phyloP scores from a whole-genome alignment of 2,329 filamentous ascomycete species.

The Neurospora sp. region DNA sequence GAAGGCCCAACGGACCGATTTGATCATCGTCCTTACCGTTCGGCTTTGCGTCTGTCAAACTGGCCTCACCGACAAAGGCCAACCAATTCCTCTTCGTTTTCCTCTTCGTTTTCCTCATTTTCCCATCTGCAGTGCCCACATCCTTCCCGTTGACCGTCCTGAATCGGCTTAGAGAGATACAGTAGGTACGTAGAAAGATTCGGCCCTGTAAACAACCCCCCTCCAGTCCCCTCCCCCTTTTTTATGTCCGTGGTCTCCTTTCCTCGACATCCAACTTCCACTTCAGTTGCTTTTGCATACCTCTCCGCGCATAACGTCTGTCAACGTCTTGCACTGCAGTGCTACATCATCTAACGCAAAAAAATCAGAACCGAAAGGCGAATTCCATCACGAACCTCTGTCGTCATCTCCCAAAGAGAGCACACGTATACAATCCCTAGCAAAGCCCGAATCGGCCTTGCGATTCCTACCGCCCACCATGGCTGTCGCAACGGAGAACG shows the following conservation, averaged over 20 bases:
- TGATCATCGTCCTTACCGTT: neutral
- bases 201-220: neutral
- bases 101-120: neutral
- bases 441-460: neutral
- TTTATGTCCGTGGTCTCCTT: neutral
- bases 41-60: neutral
- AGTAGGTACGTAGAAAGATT: neutral
- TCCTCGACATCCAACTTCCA: neutral
- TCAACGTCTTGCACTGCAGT: neutral
- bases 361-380: neutral
- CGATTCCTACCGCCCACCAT: slow-evolving; percentile 5
- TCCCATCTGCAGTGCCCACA: neutral
- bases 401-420: neutral
- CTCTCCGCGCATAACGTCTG: neutral
- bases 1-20: neutral
- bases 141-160: neutral
- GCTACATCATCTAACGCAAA: neutral
- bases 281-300: neutral
- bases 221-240: neutral
- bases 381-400: neutral
- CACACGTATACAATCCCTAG: neutral
- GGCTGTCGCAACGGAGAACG: slow-evolving; percentile 15
- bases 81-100: neutral
- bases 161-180: neutral
- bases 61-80: neutral